phyloP scores from a whole-genome alignment of 2,329 filamentous ascomycete species.

The Samsoniella hepiali region DNA sequence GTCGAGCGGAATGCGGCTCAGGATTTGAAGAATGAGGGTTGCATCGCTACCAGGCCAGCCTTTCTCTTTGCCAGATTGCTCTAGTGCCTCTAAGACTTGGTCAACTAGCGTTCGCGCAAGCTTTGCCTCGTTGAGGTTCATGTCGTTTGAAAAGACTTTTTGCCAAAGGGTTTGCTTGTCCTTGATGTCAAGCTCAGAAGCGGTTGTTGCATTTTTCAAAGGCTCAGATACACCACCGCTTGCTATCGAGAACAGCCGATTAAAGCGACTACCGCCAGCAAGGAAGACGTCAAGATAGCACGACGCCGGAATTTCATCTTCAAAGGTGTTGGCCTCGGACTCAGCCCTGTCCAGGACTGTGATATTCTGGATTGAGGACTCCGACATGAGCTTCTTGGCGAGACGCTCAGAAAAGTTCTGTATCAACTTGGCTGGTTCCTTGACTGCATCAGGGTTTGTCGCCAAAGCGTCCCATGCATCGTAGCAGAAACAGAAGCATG shows the following conservation, averaged over 20 bases:
- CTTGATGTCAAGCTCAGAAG: not conserved
- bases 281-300: conserved; percentile 35
- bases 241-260: conserved; percentile 27
- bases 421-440: conserved; percentile 32
- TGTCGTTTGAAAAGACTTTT: conserved; percentile 35
- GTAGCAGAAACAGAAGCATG: conserved; percentile 41
- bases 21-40: conserved; percentile 30
- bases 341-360: conserved; percentile 12
- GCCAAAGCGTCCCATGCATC: conserved; percentile 38
- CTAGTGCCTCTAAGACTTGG: conserved; percentile 30
- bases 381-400: conserved; percentile 29
- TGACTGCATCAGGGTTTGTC: conserved; percentile 32
- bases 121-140: conserved; percentile 35
- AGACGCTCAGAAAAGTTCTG: conserved; percentile 35
- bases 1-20: conserved; percentile 37
- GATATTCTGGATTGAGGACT: conserved; percentile 24
- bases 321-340: not conserved
- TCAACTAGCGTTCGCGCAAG: conserved; percentile 33
- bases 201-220: conserved; percentile 24
- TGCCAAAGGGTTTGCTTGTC: conserved; percentile 26
- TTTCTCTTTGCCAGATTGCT: conserved; percentile 30
- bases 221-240: conserved; percentile 26
- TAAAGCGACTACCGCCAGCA: conserved; percentile 32
- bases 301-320: not conserved
- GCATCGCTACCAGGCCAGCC: conserved; percentile 31